A percentile compares a stretch with the other conserved stretches of the same genome.
phyloP scores from a whole-genome alignment of 257 asterid species.

The Nicotiana tabacum region DNA sequence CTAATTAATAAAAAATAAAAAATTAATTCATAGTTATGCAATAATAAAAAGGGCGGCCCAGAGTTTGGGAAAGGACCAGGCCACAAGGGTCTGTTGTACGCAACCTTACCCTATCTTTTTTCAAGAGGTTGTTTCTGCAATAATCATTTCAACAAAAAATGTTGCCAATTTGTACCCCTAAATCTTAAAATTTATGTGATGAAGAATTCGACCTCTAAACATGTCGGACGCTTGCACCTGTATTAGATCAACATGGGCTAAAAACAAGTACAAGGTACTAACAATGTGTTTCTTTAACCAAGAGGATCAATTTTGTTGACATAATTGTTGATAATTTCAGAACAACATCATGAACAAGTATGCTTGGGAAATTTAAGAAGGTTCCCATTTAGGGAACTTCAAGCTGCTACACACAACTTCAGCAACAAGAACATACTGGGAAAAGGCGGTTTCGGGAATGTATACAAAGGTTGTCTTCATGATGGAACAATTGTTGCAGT shows the following conservation, averaged over 20 bases:
- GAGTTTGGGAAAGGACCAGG: too few relatives aligned
- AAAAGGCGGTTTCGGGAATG: slow-evolving; percentile 89
- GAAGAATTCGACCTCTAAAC: neutral
- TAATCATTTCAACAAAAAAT: neutral
- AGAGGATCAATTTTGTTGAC: neutral
- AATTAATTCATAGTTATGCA: neutral
- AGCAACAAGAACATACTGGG: slow-evolving; percentile 86
- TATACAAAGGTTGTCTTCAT: slow-evolving; percentile 78
- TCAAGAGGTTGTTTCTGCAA: too few relatives aligned
- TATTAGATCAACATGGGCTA: neutral
- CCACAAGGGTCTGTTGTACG: too few relatives aligned
- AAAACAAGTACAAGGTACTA: neutral
- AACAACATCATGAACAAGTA: slow-evolving; percentile 60
- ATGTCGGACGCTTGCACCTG: neutral
- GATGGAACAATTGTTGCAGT: slow-evolving; percentile 87
- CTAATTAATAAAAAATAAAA: neutral
- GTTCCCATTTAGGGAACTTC: slow-evolving; percentile 76
- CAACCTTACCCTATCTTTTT: too few relatives aligned
- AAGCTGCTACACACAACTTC: slow-evolving; percentile 75
- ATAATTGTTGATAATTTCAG: slow-evolving; percentile 30
- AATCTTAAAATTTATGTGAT: neutral
- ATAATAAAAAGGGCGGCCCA: neutral
- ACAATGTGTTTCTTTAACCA: neutral
- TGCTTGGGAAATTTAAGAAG: slow-evolving; percentile 76
- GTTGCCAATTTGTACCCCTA: neutral